Conservation (phyloP, 352 stramenopile genomes). For the Phytophthora pinifolia region DNA sequence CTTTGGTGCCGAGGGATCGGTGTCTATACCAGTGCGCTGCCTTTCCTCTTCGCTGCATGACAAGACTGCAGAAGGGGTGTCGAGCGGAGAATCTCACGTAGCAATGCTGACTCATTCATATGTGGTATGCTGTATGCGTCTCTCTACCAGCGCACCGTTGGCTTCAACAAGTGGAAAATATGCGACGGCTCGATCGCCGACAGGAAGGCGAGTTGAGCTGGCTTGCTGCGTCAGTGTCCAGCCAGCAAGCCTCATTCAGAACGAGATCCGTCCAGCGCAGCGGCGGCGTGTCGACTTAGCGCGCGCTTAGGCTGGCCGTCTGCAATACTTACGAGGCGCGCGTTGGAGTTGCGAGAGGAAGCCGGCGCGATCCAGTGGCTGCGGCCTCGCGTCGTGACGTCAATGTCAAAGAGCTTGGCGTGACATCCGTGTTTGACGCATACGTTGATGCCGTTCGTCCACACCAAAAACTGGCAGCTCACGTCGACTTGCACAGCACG, state of each 20-base stretch:
- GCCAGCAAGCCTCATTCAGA: background rate
- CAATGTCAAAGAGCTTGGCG: background rate
- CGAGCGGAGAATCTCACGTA: too few relatives aligned
- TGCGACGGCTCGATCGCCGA: too few relatives aligned
- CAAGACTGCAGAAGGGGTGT: conserved; percentile 5
- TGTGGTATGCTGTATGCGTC: background rate
- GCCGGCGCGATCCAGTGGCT: conserved; percentile 10
- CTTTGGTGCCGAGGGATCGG: conserved; percentile 7
- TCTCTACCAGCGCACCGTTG: too few relatives aligned
- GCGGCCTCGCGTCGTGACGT: conserved; percentile 1
- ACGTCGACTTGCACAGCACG: too few relatives aligned
- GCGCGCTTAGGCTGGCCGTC: background rate
- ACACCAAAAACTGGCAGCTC: too few relatives aligned
- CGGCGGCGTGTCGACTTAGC: conserved; percentile 17
- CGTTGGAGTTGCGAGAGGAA: conserved; percentile 11
- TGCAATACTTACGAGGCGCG: conserved; percentile 3
- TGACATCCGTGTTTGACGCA: too few relatives aligned
- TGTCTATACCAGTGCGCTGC: conserved; percentile 22
- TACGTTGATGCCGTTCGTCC: too few relatives aligned
- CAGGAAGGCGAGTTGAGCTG: conserved; percentile 10
- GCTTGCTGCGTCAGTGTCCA: too few relatives aligned
- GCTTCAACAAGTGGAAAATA: too few relatives aligned
- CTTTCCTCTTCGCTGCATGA: conserved; percentile 19
- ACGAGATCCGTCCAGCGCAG: conserved; percentile 7
- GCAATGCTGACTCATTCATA: background rate